These are phyloP conservation scores for Oehlia diaphana DNA, from an alignment of 192 early-diverging fungal species.

Conservation along the genomic window DNA sequence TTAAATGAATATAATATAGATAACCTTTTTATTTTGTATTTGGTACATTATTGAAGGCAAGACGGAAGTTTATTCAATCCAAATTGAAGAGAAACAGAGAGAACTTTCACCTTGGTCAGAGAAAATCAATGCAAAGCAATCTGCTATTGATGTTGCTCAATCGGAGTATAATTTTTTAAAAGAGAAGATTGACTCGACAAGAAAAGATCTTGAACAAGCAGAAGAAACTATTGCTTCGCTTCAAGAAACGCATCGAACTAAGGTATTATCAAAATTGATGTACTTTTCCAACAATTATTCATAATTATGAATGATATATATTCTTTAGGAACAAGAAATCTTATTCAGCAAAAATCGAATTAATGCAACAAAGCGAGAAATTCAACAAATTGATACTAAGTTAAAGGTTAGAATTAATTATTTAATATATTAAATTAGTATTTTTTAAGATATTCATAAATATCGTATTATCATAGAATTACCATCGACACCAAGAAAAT, in stretches of 20 bases:
- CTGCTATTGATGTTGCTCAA: slow-evolving; percentile 72
- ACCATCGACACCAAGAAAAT: slow-evolving; percentile 39
- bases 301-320: slow-evolving; percentile 40
- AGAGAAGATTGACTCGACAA: slow-evolving; percentile 55
- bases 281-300: slow-evolving; percentile 17
- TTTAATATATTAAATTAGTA: background rate
- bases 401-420: slow-evolving; percentile 9
- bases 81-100: slow-evolving; percentile 85
- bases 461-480: slow-evolving; percentile 34
- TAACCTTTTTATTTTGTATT: background rate
- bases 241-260: slow-evolving; percentile 41
- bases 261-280: slow-evolving; percentile 35
- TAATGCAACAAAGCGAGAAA: background rate
- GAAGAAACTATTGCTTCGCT: slow-evolving; percentile 51
- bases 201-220: slow-evolving; percentile 59
- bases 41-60: slow-evolving; percentile 55
- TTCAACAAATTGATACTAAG: background rate
- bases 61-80: slow-evolving; percentile 74
- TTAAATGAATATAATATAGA: background rate
- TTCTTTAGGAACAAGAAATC: slow-evolving; percentile 36
- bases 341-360: slow-evolving; percentile 28
- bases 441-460: background rate
- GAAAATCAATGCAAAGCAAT: slow-evolving; percentile 42
- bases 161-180: slow-evolving; percentile 82
- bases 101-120: slow-evolving; percentile 80